phyloP scores from a whole-genome alignment of 345 rosid species.

The Erodium maritimum region DNA sequence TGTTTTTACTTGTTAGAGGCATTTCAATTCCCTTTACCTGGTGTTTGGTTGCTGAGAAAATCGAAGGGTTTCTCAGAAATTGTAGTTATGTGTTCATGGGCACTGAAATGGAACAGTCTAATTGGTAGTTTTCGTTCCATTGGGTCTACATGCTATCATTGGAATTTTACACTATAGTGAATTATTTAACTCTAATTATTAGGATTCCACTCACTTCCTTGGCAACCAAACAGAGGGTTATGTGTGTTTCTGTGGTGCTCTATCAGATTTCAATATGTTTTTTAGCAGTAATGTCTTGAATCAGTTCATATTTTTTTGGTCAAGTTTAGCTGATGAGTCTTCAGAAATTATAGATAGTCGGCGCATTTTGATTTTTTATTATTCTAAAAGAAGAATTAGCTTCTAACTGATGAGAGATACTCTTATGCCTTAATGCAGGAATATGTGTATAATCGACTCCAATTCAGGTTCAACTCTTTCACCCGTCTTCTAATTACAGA shows the following conservation, averaged over 20 bases:
- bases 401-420: not conserved
- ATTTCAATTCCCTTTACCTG: not conserved
- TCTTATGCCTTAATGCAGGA: constrained; percentile 36
- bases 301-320: not conserved
- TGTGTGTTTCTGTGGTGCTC: not conserved
- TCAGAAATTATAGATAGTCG: too few relatives aligned
- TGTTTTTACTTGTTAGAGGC: too few relatives aligned
- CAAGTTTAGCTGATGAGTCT: not conserved
- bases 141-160: not conserved
- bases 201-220: not conserved
- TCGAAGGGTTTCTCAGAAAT: not conserved
- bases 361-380: too few relatives aligned
- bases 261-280: not conserved
- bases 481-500: not conserved
- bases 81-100: not conserved
- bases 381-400: too few relatives aligned
- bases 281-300: not conserved
- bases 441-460: constrained; percentile 85
- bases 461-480: constrained; percentile 45
- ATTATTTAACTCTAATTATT: not conserved
- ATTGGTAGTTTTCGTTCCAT: too few relatives aligned
- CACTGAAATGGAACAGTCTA: not conserved
- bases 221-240: not conserved
- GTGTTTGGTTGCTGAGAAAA: not conserved
- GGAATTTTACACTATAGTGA: not conserved